Base-by-base conservation (phyloP, 2,329 filamentous ascomycete genomes). In the Chalaropsis thielavioides region DNA sequence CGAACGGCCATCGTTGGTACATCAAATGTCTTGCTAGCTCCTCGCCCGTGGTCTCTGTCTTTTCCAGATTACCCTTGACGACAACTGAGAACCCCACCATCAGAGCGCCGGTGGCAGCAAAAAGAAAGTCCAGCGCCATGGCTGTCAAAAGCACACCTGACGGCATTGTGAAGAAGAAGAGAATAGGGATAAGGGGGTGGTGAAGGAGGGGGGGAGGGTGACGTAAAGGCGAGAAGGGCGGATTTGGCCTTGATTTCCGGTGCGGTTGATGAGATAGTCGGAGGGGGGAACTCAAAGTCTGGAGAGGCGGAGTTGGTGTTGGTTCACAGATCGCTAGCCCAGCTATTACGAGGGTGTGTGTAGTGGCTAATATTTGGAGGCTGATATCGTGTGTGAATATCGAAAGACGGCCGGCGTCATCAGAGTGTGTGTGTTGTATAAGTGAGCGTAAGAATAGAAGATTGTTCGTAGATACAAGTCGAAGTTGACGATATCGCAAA, bases 51-150 rank as follows among this genome's bases (percentile, higher is more conserved):
- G 69, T 71, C 40, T 80, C 75, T 13, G 68, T 61, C 68, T 79
- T 72, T 72, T 76, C 73, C 72, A 76, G 75, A 66, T 76, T 73
- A 67, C 76, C 78, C 70, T 75, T 74, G 68, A 81, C 80, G 69
- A 83, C 75, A 72, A 83, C 71, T 63, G 77, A 80, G 73, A 83
- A 83, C 66, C 76, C 80, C 67, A 84, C 73, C 72, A 81, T 78
- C 71, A 84, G 73, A 69, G 78, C 76, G 64, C 82, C 82, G 67
- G 80, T 80, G 64, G 75, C 71, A 68, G 80, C 76, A 72, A 84
- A 83, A 69, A 83, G 72, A 65, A 75, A 68, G 71, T 82, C 79
- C 71, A 75, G 73, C 68, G 72, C 73, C 68, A 81, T 71, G 66
- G 81, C 80, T 69, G 78, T 73, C 68, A 77, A 69, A 67, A 82